phyloP scores from a whole-genome alignment of 2,329 filamentous ascomycete species.

The Lasiodiplodia sp. region DNA sequence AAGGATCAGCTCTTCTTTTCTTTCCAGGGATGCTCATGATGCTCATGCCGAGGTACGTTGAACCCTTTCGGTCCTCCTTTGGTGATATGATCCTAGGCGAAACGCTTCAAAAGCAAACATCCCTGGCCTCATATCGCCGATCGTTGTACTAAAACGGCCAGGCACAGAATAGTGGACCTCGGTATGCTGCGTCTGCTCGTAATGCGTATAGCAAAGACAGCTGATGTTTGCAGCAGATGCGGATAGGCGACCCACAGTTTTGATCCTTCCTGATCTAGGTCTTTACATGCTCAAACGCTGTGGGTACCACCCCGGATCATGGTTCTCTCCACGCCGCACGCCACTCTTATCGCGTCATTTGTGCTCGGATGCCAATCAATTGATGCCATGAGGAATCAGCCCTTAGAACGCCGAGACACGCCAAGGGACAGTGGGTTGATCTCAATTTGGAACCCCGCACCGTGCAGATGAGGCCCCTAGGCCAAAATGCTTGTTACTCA shows the following conservation, averaged over 20 bases:
- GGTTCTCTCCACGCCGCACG: too few species aligned
- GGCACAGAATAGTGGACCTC: not conserved
- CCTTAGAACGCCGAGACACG: too few species aligned
- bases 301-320: not conserved
- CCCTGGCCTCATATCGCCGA: not conserved
- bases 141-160: not conserved
- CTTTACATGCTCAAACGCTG: not conserved
- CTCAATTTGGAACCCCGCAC: too few species aligned
- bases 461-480: too few species aligned
- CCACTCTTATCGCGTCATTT: too few species aligned
- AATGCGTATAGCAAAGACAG: not conserved
- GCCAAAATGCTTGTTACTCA: too few species aligned
- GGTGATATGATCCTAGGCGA: not conserved
- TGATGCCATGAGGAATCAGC: too few species aligned
- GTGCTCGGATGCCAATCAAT: too few species aligned
- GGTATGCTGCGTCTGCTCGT: not conserved
- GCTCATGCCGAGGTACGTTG: not conserved
- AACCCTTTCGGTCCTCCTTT: not conserved
- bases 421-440: too few species aligned
- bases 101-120: conserved; percentile 11
- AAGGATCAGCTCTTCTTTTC: not conserved
- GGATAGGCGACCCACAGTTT: not conserved
- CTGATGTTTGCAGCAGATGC: not conserved
- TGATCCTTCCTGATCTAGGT: not conserved
- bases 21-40: not conserved